These are phyloP conservation scores for Stromatinia cepivora DNA, from an alignment of 2,329 filamentous ascomycete species.

Conservation along the genomic window DNA sequence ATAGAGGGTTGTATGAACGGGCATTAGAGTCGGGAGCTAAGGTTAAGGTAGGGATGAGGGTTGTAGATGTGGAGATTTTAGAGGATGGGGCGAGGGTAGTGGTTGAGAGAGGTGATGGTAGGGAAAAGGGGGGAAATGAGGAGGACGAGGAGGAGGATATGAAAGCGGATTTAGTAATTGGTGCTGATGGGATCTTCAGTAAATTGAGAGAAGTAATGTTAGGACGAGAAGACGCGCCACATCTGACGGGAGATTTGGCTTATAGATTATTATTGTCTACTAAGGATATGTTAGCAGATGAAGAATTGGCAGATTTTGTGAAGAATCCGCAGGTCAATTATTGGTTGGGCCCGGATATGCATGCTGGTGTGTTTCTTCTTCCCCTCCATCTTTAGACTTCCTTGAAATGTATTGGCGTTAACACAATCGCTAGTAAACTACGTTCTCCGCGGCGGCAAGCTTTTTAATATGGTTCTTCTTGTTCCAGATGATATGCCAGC, in stretches of 20 bases:
- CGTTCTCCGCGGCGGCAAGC: conserved; percentile 46
- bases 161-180: conserved; percentile 44
- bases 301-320: conserved; percentile 44
- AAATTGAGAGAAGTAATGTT: conserved; percentile 45
- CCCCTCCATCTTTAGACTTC: not conserved
- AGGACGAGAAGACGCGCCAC: conserved; percentile 48
- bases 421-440: conserved; percentile 43
- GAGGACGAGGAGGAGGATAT: conserved; percentile 31
- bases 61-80: conserved; percentile 32
- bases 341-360: conserved; percentile 51
- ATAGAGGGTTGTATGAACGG: conserved; percentile 46
- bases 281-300: conserved; percentile 46
- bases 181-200: conserved; percentile 47
- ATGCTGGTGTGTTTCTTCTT: conserved; percentile 42
- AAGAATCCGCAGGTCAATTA: conserved; percentile 48
- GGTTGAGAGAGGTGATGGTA: conserved; percentile 39
- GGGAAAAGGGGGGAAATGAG: conserved; percentile 34
- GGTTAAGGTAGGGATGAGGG: conserved; percentile 37
- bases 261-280: conserved; percentile 50
- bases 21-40: conserved; percentile 44
- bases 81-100: conserved; percentile 37
- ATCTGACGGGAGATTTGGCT: conserved; percentile 48
- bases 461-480: conserved; percentile 50
- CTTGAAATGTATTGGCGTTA: not conserved
- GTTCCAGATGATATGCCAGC: conserved; percentile 44